Conservation (phyloP, 306 rosid genomes). For the Rosa persica region DNA sequence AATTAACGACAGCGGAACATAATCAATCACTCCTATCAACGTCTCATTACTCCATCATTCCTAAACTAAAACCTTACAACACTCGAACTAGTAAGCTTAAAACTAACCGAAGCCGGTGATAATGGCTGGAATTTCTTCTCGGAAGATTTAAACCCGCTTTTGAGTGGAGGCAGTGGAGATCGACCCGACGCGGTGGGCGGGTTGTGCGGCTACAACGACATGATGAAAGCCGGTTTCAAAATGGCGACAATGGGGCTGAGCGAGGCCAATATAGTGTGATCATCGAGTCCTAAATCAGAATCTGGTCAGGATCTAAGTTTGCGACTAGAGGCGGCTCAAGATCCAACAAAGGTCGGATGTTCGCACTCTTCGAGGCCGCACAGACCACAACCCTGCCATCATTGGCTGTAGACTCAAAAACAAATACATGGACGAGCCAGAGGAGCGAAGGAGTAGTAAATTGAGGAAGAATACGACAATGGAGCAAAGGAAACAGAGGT, state of each 20-base stretch:
- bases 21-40: neutral
- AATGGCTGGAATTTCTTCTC: conserved; percentile 59
- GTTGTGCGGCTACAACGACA: no score
- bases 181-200: conserved; percentile 24
- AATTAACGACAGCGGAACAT: neutral
- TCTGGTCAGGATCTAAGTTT: no score
- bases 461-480: neutral
- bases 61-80: neutral
- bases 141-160: conserved; percentile 69
- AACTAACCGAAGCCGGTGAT: conserved; percentile 52
- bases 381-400: conserved; percentile 30
- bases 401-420: conserved; percentile 23
- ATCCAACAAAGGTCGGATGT: conserved; percentile 34
- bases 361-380: conserved; percentile 48
- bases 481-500: conserved; percentile 35
- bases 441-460: conserved; percentile 18
- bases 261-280: no score
- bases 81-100: neutral
- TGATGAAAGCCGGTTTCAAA: no score
- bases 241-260: no score
- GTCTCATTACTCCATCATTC: neutral
- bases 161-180: conserved; percentile 67
- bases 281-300: no score
- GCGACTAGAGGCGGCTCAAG: no score
- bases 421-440: conserved; percentile 33